Conservation (phyloP, 169 alveolate genomes). For the Hepatocystis sp. region DNA sequence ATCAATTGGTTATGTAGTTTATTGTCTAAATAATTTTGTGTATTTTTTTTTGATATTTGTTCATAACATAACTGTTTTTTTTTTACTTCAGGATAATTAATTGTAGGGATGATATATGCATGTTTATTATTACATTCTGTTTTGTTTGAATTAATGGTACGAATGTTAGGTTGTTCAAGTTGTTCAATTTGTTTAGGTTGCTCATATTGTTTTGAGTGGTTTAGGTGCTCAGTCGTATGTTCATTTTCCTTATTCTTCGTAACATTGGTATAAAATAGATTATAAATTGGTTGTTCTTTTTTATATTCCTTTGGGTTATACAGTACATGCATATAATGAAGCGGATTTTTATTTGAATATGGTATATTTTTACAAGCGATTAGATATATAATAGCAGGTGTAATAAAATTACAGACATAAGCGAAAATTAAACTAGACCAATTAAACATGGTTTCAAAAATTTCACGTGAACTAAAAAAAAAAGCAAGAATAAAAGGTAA, state of each 20-base stretch:
- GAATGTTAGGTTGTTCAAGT: too few species aligned
- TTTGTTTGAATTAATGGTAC: too few species aligned
- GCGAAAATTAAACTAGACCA: conserved; percentile 75
- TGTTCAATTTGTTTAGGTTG: too few species aligned
- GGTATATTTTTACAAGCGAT: conserved; percentile 75
- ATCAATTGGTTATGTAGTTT: too few species aligned
- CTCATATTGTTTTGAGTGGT: too few species aligned
- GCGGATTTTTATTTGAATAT: conserved; percentile 63
- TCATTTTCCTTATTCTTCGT: neutral
- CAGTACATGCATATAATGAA: conserved; percentile 43
- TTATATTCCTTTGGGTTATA: conserved; percentile 68
- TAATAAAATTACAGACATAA: conserved; percentile 73
- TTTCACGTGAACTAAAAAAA: conserved; percentile 70
- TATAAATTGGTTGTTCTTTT: conserved; percentile 6
- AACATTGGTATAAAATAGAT: conserved; percentile 4
- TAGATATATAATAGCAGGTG: conserved; percentile 75
- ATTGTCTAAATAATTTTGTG: too few species aligned
- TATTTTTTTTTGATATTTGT: too few species aligned
- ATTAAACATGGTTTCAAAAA: conserved; percentile 62
- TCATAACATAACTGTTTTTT: too few species aligned
- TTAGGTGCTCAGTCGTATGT: too few species aligned
- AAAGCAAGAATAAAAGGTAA: conserved; percentile 83
- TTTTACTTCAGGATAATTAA: too few species aligned
- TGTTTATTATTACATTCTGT: too few species aligned
- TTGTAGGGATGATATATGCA: too few species aligned